Base-by-base conservation (phyloP, 306 rosid genomes). In the Cicer arietinum region DNA sequence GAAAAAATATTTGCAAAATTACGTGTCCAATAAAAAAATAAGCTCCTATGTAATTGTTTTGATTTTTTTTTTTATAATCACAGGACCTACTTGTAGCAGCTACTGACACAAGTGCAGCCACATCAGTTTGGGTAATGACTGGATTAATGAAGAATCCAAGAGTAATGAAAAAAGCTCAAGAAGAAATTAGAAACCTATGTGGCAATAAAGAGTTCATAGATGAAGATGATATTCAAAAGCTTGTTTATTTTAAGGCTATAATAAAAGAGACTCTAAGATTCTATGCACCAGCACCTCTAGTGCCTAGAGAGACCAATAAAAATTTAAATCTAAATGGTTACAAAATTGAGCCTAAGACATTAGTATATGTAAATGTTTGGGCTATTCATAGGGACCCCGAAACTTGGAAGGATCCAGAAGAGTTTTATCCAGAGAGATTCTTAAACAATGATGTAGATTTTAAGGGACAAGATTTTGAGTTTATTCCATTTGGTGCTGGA, bases 111-210 rank as follows among this genome's bases (percentile, higher is more conserved):
- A 62, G 48, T 40, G 47, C 68, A 40, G 68, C 68, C 2, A 62
- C 68, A 62, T 62, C 68, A 14, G 48, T 62, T 40, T 62, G 68
- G 68, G 30, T 40, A 25, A 62, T 62, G 68, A 62, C 68, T 8
- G 48, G 30, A 40, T 2, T 62, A 40, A 62, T 62, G 68, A 62
- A 62, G 48, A 62, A 62, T 43, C 68, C 68, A 62, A 62, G 25
- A n/a, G 68, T 25, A 8, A 62, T 62, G 68, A 62, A 62, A n/a
- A 62, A 40, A 62, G 48, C 8, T 40, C 48, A 62, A 62, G 68
- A 62, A 62, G 68, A 62, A 62, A 6, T 62, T n/a, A 40, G 68
- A 62, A 40, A 4, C 25, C 0, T 62, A 2, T 22, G 63, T 10
- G 63, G 40, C 6, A 39, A 62, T 5, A 62, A 62, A 62, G 8